Percentiles rank a stretch among this genome's conserved stretches.
Evolutionary conservation across 306 rosid genomes (phyloP).

Genomic region (Trifolium dubium): DNA sequence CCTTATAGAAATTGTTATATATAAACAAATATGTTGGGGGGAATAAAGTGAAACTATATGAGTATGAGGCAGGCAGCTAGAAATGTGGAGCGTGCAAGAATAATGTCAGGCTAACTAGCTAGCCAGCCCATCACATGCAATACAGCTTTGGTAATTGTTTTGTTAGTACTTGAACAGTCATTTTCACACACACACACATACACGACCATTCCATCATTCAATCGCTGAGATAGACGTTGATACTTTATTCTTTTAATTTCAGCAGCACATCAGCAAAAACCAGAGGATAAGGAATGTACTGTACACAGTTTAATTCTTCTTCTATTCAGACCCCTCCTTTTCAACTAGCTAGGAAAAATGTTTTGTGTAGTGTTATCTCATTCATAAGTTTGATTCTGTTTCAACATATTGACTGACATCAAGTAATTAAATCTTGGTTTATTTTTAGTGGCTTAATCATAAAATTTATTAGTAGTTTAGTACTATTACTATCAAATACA

Average conservation of each 20-base stretch:
- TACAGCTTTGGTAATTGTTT: background rate
- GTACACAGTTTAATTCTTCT: background rate
- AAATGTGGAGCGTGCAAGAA: slow-evolving; percentile 11
- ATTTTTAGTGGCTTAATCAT: no score
- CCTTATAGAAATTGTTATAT: no score
- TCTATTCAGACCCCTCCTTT: no score
- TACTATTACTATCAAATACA: no score
- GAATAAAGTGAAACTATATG: no score
- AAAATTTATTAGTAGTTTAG: no score
- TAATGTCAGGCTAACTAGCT: background rate
- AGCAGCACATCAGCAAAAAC: background rate
- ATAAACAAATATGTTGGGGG: no score
- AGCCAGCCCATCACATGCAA: background rate
- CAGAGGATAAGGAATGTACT: background rate
- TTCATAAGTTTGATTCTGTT: no score
- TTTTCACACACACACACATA: background rate
- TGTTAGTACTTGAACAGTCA: slow-evolving; percentile 13
- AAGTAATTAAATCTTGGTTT: no score
- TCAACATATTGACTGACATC: no score
- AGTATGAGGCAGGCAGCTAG: background rate
- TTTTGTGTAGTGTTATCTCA: no score
- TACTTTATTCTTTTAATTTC: background rate
- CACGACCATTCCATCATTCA: background rate
- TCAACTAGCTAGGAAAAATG: no score
- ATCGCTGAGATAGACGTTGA: background rate